phyloP scores from a whole-genome alignment of 345 rosid species.

The Noccaea caerulescens region DNA sequence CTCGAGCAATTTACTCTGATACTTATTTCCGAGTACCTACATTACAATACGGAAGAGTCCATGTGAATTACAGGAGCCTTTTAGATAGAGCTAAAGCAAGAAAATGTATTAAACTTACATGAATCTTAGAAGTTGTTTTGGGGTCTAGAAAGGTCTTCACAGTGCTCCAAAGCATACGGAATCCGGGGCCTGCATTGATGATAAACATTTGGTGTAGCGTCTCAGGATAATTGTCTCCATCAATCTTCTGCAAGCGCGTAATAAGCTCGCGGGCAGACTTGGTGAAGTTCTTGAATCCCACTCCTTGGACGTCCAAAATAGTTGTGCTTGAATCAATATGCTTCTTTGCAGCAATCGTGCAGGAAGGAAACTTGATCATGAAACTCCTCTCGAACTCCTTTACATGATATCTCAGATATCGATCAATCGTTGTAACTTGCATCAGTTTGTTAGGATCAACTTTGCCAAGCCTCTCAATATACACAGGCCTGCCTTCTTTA shows the following conservation, averaged over 20 bases:
- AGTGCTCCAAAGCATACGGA: slow-evolving; percentile 89
- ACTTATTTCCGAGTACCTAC: slow-evolving; percentile 94
- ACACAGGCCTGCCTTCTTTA: slow-evolving; percentile 93
- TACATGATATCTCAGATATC: slow-evolving; percentile 88
- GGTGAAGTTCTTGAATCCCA: slow-evolving; percentile 87
- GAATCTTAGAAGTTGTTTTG: slow-evolving; percentile 95
- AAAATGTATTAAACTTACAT: slow-evolving; percentile 51
- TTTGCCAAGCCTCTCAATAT: slow-evolving; percentile 89
- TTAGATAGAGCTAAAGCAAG: background rate
- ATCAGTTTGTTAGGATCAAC: slow-evolving; percentile 87
- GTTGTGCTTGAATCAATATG: slow-evolving; percentile 96
- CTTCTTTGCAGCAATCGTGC: slow-evolving; percentile 91
- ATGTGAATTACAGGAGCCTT: slow-evolving; percentile 2
- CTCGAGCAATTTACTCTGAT: slow-evolving; percentile 91
- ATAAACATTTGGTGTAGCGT: slow-evolving; percentile 98
- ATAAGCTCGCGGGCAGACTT: slow-evolving; percentile 95
- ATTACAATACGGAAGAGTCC: slow-evolving; percentile 23
- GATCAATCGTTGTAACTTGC: slow-evolving; percentile 90
- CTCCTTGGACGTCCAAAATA: slow-evolving; percentile 68
- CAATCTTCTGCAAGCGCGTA: slow-evolving; percentile 88
- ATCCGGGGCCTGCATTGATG: slow-evolving; percentile 94
- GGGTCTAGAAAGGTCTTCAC: slow-evolving; percentile 92
- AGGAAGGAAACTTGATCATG: slow-evolving; percentile 84
- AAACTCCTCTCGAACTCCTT: slow-evolving; percentile 91
- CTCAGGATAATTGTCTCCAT: slow-evolving; percentile 99